Percentiles rank a stretch among this genome's conserved stretches.
Evolutionary conservation across 1,139 yeast genomes (phyloP).

Genomic region (Wickerhamomyces sp.): DNA sequence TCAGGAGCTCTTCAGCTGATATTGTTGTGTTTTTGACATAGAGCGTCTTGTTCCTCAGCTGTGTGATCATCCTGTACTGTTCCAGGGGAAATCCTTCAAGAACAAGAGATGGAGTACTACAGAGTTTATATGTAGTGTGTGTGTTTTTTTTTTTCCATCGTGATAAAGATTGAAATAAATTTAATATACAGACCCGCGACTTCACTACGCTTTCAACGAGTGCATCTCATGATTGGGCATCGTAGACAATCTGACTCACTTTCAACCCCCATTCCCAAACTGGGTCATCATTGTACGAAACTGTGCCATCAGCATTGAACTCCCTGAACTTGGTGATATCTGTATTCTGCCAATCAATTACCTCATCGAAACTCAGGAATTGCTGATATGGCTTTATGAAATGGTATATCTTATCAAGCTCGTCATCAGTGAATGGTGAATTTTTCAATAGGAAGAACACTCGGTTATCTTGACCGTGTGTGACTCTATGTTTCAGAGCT

Average conservation of each 20-base stretch:
- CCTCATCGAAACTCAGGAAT: constrained; percentile 20
- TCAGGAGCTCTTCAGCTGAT: neutral
- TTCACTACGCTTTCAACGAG: too few species aligned
- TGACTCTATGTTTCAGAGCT: constrained; percentile 25
- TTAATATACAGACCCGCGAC: too few species aligned
- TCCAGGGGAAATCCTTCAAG: too few species aligned
- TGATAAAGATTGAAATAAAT: too few species aligned
- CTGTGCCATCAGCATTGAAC: constrained; percentile 26
- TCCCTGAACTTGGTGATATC: constrained; percentile 21
- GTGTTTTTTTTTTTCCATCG: too few species aligned
- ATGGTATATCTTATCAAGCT: constrained; percentile 16
- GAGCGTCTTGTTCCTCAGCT: too few species aligned
- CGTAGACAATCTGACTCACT: constrained; percentile 25
- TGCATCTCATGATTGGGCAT: constrained; percentile 2
- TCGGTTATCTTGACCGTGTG: constrained; percentile 30
- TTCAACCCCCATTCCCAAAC: constrained; percentile 32
- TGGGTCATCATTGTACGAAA: constrained; percentile 24
- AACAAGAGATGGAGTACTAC: too few species aligned
- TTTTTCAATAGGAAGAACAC: constrained; percentile 29
- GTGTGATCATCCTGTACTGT: too few species aligned
- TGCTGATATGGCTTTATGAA: constrained; percentile 28
- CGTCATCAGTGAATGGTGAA: constrained; percentile 25
- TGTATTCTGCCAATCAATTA: constrained; percentile 25
- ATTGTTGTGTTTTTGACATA: too few species aligned
- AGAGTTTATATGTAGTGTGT: too few species aligned